phyloP scores from a whole-genome alignment of 805 yeast genomes.

The Hermanozyma aechmeae region DNA sequence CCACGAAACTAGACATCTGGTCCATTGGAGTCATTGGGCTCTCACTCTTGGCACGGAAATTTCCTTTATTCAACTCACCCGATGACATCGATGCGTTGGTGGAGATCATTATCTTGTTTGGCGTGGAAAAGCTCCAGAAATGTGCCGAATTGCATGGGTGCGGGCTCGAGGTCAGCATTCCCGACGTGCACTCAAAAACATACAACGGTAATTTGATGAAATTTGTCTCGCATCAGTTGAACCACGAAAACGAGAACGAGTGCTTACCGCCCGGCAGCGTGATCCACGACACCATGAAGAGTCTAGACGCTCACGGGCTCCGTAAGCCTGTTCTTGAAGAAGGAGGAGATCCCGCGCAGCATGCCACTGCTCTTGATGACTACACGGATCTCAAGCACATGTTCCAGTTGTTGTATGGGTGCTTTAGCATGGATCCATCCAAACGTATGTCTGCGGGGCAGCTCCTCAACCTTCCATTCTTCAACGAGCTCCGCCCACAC shows the following conservation, averaged over 20 bases:
- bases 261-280: constrained; percentile 66
- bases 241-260: constrained; percentile 41
- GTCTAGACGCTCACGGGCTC: constrained; percentile 30
- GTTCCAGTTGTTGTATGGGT: constrained; percentile 46
- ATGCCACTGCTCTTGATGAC: constrained; percentile 14
- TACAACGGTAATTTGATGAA: constrained; percentile 24
- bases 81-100: constrained; percentile 90
- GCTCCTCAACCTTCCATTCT: constrained; percentile 50
- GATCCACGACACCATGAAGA: constrained; percentile 53
- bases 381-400: constrained; percentile 36
- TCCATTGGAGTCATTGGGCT: constrained; percentile 84
- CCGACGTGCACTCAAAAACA: constrained; percentile 8
- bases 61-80: constrained; percentile 89
- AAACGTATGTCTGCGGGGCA: constrained; percentile 51
- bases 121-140: constrained; percentile 58
- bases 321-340: constrained; percentile 13
- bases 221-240: constrained; percentile 18
- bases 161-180: constrained; percentile 52
- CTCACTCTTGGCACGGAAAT: constrained; percentile 67
- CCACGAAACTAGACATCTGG: constrained; percentile 82
- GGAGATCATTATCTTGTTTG: constrained; percentile 77
- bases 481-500: constrained; percentile 31
- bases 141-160: constrained; percentile 84
- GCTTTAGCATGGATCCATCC: constrained; percentile 49
- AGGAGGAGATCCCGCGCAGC: constrained; percentile 7